Conservation (phyloP, 2,329 filamentous ascomycete species). For the Sclerotinia nivalis region DNA sequence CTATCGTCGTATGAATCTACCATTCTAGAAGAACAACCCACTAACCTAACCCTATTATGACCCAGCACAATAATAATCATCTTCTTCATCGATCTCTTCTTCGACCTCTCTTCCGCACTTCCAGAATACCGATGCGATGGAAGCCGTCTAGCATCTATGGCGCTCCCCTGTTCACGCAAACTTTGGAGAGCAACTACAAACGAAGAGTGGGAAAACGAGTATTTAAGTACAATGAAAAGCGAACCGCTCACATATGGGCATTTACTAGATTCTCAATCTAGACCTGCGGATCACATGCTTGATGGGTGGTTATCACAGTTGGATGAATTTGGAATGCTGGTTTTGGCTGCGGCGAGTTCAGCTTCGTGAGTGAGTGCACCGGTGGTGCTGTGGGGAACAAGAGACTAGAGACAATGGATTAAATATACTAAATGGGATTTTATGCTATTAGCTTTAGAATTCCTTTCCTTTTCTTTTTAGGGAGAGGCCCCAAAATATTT, state of each 20-base stretch:
- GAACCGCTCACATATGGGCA: conserved; percentile 26
- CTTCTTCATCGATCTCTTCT: conserved; percentile 27
- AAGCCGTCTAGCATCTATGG: conserved; percentile 9
- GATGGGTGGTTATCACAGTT: conserved; percentile 28
- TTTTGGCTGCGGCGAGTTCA: conserved; percentile 27
- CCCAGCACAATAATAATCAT: conserved; percentile 27
- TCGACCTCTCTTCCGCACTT: conserved; percentile 19
- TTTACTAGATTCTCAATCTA: conserved; percentile 22
- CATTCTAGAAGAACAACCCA: not conserved
- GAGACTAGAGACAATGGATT: too few species aligned
- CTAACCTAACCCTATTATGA: not conserved
- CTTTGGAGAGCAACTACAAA: conserved; percentile 26
- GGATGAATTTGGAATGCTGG: conserved; percentile 29
- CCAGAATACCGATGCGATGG: conserved; percentile 22
- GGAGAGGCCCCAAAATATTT: too few species aligned
- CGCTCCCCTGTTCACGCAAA: conserved; percentile 26
- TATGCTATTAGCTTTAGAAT: too few species aligned
- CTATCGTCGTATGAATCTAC: too few species aligned
- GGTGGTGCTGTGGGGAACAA: too few species aligned
- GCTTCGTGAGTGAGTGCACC: not conserved
- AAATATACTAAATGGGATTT: too few species aligned
- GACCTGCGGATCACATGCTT: conserved; percentile 16
- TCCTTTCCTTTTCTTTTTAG: too few species aligned
- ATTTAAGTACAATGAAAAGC: not conserved
- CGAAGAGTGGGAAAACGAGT: conserved; percentile 27